Percentiles rank a stretch among this genome's conserved stretches.
These are phyloP conservation scores for Saturnispora bothae DNA, from an alignment of 805 yeast species.

Conservation along the genomic window DNA sequence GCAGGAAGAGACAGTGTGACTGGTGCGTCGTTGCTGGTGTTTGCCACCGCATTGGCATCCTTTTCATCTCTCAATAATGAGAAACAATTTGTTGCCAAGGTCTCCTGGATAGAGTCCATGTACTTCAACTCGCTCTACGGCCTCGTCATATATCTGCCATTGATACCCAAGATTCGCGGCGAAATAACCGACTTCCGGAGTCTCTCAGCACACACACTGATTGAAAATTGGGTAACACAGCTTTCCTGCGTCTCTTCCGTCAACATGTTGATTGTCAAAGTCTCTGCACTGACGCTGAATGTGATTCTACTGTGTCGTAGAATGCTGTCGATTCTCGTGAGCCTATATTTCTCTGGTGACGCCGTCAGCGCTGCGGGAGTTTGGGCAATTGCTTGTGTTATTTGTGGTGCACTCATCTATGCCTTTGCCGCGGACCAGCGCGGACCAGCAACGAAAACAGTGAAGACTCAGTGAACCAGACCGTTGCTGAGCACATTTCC, in stretches of 20 bases:
- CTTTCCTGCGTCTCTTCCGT: conserved; percentile 60
- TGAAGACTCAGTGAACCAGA: too few species aligned
- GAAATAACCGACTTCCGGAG: conserved; percentile 11
- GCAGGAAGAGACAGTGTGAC: not conserved
- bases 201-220: conserved; percentile 14
- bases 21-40: conserved; percentile 9
- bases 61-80: conserved; percentile 36
- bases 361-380: conserved; percentile 28
- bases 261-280: conserved; percentile 44
- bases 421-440: conserved; percentile 1
- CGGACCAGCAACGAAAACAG: too few species aligned
- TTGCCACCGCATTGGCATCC: conserved; percentile 29
- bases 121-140: conserved; percentile 51
- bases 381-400: conserved; percentile 42
- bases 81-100: conserved; percentile 27
- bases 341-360: conserved; percentile 40
- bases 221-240: conserved; percentile 41
- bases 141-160: conserved; percentile 39
- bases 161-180: conserved; percentile 18
- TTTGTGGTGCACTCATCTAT: conserved; percentile 46
- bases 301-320: conserved; percentile 53
- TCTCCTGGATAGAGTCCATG: conserved; percentile 52
- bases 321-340: conserved; percentile 46
- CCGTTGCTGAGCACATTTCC: too few species aligned
- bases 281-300: conserved; percentile 54